Conservation (phyloP, 768 basidiomycete genomes). For the Daedaleopsis nitida region DNA sequence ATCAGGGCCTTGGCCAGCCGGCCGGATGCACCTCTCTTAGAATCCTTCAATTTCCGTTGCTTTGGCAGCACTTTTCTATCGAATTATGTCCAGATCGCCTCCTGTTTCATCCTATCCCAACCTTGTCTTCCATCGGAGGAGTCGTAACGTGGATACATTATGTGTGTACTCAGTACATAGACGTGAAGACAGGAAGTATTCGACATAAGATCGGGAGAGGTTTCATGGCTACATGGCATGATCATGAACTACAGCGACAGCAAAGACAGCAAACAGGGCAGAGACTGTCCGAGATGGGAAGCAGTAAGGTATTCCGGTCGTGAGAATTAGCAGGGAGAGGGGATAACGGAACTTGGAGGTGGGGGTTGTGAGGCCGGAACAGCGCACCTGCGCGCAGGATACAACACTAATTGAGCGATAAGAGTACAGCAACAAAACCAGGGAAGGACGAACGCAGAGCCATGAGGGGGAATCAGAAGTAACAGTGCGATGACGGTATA, state of each 20-base stretch:
- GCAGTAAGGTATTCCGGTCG: constrained; percentile 18
- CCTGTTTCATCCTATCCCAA: not conserved
- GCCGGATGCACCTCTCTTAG: not conserved
- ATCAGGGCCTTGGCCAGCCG: not conserved
- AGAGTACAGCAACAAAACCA: constrained; percentile 19
- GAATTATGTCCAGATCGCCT: not conserved
- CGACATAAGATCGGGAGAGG: constrained; percentile 12
- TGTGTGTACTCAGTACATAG: constrained; percentile 22
- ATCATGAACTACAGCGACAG: constrained; percentile 26
- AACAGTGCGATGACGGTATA: not conserved
- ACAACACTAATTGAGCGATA: constrained; percentile 25
- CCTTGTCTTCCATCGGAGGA: not conserved
- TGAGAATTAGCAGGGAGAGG: not conserved
- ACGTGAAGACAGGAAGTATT: not conserved
- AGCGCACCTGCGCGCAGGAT: constrained; percentile 19
- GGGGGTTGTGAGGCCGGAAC: not conserved
- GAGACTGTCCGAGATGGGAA: constrained; percentile 17
- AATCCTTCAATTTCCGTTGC: not conserved
- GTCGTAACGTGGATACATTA: constrained; percentile 12
- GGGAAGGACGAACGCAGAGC: not conserved
- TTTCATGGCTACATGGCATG: constrained; percentile 23
- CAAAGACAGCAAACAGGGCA: constrained; percentile 23
- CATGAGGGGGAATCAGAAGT: constrained; percentile 1
- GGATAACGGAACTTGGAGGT: not conserved
- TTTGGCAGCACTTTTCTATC: not conserved